Base-by-base conservation (phyloP, 2,329 filamentous ascomycete genomes). In the Ascochyta fabae region DNA sequence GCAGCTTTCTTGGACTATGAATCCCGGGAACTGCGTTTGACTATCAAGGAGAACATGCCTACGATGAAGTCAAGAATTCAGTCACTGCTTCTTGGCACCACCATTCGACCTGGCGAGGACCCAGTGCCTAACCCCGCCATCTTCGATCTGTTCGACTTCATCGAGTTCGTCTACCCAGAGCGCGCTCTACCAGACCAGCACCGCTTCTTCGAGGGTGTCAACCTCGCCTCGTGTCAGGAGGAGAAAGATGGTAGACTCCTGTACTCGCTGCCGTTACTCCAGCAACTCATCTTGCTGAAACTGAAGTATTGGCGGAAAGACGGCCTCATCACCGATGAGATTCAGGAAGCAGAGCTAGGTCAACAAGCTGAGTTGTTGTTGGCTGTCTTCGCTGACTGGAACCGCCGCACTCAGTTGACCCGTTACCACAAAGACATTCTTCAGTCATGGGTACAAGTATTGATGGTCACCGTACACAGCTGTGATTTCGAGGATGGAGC, bases 121-220 rank as follows among this genome's bases (percentile, higher is more conserved):
- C 80, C 86, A 5, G 79, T 89, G 34, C 78, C 81, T 26, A 89
- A 92, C 54, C 84, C 88, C 0, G 92, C 90, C 3, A 84, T 98
- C 6, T 96, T 98, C 68, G 92, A 97, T 62, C 83, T 98, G 22
- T 95, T 96, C 67, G 95, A 99, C 76, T 98, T 98, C 68, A 84
- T 95, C 72, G 87, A 90, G 58, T 75, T 89, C 10, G 81, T 85
- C 43, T 80, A 87, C 35, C 75, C 78, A 0, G 73, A 75, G 53
- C 69, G 75, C 12, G 67, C 77, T 39, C 70, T 82, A 2, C 74
- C 83, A 2, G 86, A 87, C 3, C 73, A 80, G 5, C 78, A 90
- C 19, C 77, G 80, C 36, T 84, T 84, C 58, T 88, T 93, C 58
- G 78, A 79, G 16, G 86, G 87, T 38, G 73, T 96, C 23, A 86